A percentile compares a stretch with the other conserved stretches of the same genome.
These are phyloP conservation scores for Yarrowia bubula DNA, from an alignment of 805 yeast species.

Conservation along the genomic window DNA sequence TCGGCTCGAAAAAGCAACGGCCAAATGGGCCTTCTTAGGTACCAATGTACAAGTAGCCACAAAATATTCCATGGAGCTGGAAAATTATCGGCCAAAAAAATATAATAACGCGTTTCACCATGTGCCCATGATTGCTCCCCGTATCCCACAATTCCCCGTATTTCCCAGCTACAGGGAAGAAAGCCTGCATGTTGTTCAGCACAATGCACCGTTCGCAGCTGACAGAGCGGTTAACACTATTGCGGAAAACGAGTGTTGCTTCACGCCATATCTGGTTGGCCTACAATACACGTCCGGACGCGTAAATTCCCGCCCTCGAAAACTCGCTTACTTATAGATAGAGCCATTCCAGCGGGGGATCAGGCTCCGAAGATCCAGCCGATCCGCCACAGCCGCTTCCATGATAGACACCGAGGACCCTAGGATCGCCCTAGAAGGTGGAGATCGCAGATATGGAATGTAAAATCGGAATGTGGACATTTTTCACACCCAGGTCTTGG, in stretches of 20 bases:
- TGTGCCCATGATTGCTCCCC: too few species aligned
- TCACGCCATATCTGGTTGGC: not conserved
- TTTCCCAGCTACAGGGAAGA: too few species aligned
- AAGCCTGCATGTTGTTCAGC: not conserved
- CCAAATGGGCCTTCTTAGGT: too few species aligned
- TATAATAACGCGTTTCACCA: too few species aligned
- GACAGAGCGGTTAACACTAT: constrained; percentile 11
- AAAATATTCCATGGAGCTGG: too few species aligned
- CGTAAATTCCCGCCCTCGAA: not conserved
- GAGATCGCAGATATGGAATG: constrained; percentile 4
- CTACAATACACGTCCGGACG: not conserved
- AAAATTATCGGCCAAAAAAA: too few species aligned
- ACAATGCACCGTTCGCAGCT: not conserved
- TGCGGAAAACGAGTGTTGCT: not conserved
- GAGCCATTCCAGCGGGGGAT: not conserved
- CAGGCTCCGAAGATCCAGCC: not conserved
- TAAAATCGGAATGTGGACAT: not conserved
- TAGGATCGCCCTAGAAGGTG: not conserved
- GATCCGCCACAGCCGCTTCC: constrained; percentile 16
- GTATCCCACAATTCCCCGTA: too few species aligned
- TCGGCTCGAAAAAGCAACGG: not conserved
- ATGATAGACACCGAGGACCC: not conserved
- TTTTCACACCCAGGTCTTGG: too few species aligned
- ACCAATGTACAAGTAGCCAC: too few species aligned
- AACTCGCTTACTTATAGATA: not conserved